Evolutionary conservation across 306 rosid species (phyloP), one percentile per base, ranked within the genome.

Genomic region (Benincasa hispida): DNA sequence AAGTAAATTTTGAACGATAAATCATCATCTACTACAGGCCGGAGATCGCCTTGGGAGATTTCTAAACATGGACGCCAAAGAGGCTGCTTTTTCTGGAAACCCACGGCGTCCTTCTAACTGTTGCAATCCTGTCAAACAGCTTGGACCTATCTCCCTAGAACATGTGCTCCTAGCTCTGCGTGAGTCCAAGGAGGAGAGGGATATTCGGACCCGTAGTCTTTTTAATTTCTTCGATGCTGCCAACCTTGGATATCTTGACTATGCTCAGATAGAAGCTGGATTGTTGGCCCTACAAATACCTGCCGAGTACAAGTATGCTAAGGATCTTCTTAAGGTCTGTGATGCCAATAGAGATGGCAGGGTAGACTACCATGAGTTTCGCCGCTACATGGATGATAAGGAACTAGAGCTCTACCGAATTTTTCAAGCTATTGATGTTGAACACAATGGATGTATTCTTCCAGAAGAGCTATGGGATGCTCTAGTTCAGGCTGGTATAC

Each of bases 391-490:
- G 98, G 98, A 93, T 75, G 92, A 87, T 34, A 93, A 93, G 82
- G 98, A 93, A 86, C 87, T 93, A 6, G 98, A 93, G 87, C 96
- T 93, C 48, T 93, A 93, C 68, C 87, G 88, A 42, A 93, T 93
- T 35, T 93, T 93, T 68, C 98, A 93, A 84, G 96, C 96, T 69
- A 93, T 93, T 77, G 98, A 93, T 79, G 98, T 91, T 18, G 96
- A 86, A 70, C 98, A 93, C 65, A 93, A 81, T 74, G 98, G 98
- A 6, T 87, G 94, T 83, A 93, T 93, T 86, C 73, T 92, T 53
- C 98, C 98, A 0, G 98, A 93, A 85, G 98, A 93, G 90, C 96
- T 93, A 0, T 93, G 89, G 93, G 98, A 93, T 79, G 98, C 98
- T 14, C 97, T 93, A 70, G 87, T 91, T 12, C 87, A 75, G 84